Conservation (phyloP, 148 eudicot genomes). For the Rheum nobile region DNA sequence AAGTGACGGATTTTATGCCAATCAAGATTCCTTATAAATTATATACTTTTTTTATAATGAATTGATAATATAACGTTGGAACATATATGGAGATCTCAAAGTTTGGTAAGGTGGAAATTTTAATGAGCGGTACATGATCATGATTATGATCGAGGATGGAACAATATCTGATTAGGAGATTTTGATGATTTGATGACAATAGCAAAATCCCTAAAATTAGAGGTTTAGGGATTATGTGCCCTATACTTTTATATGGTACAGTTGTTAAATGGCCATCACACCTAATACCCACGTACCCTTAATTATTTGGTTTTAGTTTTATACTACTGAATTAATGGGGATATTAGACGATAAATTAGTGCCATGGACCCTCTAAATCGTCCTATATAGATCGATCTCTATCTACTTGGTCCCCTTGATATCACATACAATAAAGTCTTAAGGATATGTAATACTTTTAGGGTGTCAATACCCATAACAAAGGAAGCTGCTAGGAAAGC, state of each 20-base stretch:
- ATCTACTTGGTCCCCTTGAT: neutral
- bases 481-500: too few relatives aligned
- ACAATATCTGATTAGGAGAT: neutral
- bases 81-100: neutral
- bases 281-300: neutral
- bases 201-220: neutral
- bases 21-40: neutral
- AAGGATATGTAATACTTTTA: neutral
- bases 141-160: neutral
- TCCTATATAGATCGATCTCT: neutral
- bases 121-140: too few relatives aligned
- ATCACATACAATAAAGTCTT: neutral
- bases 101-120: neutral
- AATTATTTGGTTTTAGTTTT: neutral
- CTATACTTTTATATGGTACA: neutral
- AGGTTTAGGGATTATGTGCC: neutral
- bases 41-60: too few relatives aligned
- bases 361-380: neutral
- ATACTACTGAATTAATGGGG: neutral
- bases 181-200: neutral
- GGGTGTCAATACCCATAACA: too few relatives aligned
- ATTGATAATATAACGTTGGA: too few relatives aligned
- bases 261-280: neutral
- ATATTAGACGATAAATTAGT: neutral
- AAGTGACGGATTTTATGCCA: neutral